Evolutionary conservation across 768 basidiomycete species (phyloP).

Genomic region (Boletus eberwhitei): DNA sequence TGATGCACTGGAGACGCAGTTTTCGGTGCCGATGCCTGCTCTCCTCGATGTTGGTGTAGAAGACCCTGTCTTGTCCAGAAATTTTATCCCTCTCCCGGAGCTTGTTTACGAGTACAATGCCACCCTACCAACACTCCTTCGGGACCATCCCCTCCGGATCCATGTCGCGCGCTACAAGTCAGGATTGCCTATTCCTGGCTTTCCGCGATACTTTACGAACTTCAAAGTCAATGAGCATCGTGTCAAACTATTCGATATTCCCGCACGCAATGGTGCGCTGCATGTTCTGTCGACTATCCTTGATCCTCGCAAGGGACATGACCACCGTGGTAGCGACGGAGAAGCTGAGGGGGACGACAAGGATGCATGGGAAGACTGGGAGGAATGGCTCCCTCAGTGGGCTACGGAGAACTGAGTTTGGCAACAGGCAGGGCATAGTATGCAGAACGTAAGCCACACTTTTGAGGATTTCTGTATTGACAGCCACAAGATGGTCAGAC

Average conservation of each 20-base stretch:
- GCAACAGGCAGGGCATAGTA: neutral
- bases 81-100: neutral
- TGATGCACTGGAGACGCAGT: neutral
- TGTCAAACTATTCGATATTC: slow-evolving; percentile 9
- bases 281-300: slow-evolving; percentile 11
- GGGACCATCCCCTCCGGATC: neutral
- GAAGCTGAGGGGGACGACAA: neutral
- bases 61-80: neutral
- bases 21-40: neutral
- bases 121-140: slow-evolving; percentile 13
- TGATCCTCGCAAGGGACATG: slow-evolving; percentile 7
- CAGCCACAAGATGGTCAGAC: neutral
- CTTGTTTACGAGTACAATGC: slow-evolving; percentile 12
- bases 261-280: slow-evolving; percentile 14
- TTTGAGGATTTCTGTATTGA: neutral
- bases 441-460: neutral
- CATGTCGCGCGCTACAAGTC: slow-evolving; percentile 12
- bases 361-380: slow-evolving; percentile 11
- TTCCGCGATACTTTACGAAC: slow-evolving; percentile 5
- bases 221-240: slow-evolving; percentile 9
- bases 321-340: neutral
- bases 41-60: neutral
- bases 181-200: neutral
- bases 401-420: slow-evolving; percentile 7
- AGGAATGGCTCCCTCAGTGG: slow-evolving; percentile 15